Base-by-base conservation (phyloP, 805 yeast genomes). In the Vanderwaltozyma verrucispora region DNA sequence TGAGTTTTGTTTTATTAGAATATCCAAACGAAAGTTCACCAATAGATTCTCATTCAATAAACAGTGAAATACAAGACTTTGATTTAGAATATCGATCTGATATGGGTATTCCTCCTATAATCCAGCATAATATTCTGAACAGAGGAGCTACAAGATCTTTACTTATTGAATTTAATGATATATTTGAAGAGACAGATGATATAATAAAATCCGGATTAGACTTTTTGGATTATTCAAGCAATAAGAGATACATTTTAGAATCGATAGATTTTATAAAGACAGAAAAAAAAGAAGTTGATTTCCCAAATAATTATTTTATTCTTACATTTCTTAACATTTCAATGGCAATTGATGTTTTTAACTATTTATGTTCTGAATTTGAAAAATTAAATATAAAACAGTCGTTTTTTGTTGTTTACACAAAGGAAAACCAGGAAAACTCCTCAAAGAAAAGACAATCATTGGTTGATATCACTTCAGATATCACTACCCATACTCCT, bases 1-100 rank as follows among this genome's bases (percentile, higher is more conserved):
- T 71, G 30, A 51, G 53, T 35, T 65, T 64, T 42, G 60, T 64
- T 1, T 41, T 45, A 1, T 36, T 58, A 21, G 59, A 59, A 33
- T 56, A 59, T 20, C 68, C 32, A 4, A 8, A 30, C 30, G 20
- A 37, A 36, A 12, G 42, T 36, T 13, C 33, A 37, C 6, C 31
- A 37, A 5, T 21, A 21, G n/a, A n/a, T n/a, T n/a, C n/a, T n/a
- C n/a, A n/a, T n/a, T n/a, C n/a, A n/a, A n/a, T n/a, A n/a, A n/a
- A n/a, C n/a, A n/a, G n/a, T n/a, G n/a, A n/a, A n/a, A n/a, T n/a
- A n/a, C n/a, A n/a, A n/a, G n/a, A n/a, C n/a, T n/a, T n/a, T n/a
- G n/a, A 21, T 21, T 7, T 21, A 7, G 23, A 21, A 7, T 21
- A 69, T 48, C 71, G 69, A 20, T 20, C 18, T 12, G 24, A 24